Conservation (phyloP, 441 rosid genomes). For the Breynia disticha region DNA sequence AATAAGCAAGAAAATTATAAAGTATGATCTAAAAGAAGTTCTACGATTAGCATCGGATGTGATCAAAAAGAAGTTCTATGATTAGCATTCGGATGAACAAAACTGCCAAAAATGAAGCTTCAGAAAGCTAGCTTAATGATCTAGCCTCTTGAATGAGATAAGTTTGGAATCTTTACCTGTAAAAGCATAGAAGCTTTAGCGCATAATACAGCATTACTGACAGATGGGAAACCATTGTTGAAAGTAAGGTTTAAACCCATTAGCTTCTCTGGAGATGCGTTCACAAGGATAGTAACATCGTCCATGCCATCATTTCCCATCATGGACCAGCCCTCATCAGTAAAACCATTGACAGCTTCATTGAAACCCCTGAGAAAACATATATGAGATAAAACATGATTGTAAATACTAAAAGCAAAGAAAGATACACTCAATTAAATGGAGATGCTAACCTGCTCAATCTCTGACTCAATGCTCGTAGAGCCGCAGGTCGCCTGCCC, state of each 20-base stretch:
- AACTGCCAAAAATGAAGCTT: too few species aligned
- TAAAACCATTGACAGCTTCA: constrained; percentile 89
- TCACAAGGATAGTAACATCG: constrained; percentile 82
- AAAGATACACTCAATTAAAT: constrained; percentile 1
- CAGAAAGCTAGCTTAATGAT: background rate
- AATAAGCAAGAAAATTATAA: too few species aligned
- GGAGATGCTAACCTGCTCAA: constrained; percentile 61
- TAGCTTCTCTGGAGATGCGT: constrained; percentile 86
- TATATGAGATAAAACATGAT: constrained; percentile 13
- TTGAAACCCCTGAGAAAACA: constrained; percentile 66
- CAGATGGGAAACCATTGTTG: constrained; percentile 71
- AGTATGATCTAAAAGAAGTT: too few species aligned
- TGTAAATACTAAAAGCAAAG: constrained; percentile 3
- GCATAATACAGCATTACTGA: constrained; percentile 68
- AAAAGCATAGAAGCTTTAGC: constrained; percentile 98
- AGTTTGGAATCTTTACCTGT: constrained; percentile 41
- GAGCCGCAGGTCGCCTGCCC: constrained; percentile 91
- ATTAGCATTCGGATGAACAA: too few species aligned
- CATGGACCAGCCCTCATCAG: constrained; percentile 95
- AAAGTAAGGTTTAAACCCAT: constrained; percentile 83
- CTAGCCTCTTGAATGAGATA: background rate
- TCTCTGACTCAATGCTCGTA: constrained; percentile 85
- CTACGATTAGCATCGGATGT: too few species aligned
- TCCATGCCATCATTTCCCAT: constrained; percentile 87
- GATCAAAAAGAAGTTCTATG: too few species aligned